Percentiles rank a stretch among this genome's conserved stretches.
Conservation (phyloP, 768 basidiomycete genomes). For the Boletus eberwhitei region DNA sequence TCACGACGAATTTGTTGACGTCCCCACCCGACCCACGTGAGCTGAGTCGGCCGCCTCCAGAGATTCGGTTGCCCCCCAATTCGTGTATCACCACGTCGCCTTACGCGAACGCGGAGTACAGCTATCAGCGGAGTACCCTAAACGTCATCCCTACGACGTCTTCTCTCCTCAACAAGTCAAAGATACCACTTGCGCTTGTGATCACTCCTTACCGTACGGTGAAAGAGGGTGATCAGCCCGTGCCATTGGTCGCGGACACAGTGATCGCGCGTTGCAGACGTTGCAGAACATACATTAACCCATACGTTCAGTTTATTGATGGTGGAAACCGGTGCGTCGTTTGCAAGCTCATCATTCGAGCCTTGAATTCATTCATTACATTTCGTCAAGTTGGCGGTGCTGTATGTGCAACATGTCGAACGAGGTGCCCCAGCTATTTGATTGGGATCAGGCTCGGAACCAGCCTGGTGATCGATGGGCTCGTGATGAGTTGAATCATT, state of each 20-base stretch:
- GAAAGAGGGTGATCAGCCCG: constrained; percentile 76
- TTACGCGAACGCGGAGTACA: constrained; percentile 79
- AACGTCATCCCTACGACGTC: constrained; percentile 92
- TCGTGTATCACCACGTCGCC: constrained; percentile 77
- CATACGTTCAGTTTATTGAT: constrained; percentile 96
- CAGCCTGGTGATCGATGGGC: constrained; percentile 95
- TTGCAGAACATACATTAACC: constrained; percentile 96
- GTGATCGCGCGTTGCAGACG: constrained; percentile 95
- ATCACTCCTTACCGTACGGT: constrained; percentile 88
- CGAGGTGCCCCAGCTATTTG: constrained; percentile 96
- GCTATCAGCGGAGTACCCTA: constrained; percentile 88
- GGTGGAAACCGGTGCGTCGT: constrained; percentile 79
- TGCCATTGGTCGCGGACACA: constrained; percentile 89
- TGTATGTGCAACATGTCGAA: constrained; percentile 99
- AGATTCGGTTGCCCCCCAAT: constrained; percentile 84
- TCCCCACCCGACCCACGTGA: constrained; percentile 90
- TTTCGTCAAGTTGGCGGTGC: constrained; percentile 79
- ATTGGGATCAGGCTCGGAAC: constrained; percentile 94
- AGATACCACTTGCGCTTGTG: constrained; percentile 85
- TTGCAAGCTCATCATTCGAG: neutral
- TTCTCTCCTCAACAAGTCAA: constrained; percentile 82
- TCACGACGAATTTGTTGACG: constrained; percentile 89
- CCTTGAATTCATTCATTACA: neutral
- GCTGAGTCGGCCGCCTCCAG: constrained; percentile 77
- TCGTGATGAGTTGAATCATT: constrained; percentile 88